Evolutionary conservation across 495 filamentous ascomycete species (phyloP).

Genomic region (Tuber indicum): DNA sequence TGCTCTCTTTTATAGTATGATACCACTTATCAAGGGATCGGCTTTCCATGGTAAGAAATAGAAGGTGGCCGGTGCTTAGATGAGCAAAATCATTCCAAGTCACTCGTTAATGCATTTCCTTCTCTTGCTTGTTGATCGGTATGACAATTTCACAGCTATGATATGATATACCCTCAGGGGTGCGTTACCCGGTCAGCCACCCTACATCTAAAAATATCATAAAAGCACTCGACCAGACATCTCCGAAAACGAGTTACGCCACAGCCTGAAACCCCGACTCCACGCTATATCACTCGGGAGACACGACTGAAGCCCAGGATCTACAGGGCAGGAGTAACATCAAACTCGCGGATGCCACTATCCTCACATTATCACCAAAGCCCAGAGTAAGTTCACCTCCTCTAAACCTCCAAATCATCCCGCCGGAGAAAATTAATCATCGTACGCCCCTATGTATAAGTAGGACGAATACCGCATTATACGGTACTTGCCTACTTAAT

Average conservation of each 20-base stretch:
- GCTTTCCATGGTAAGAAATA: neutral
- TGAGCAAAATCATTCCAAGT: neutral
- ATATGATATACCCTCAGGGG: neutral
- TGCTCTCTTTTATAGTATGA: neutral
- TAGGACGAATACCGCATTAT: neutral
- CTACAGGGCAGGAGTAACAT: neutral
- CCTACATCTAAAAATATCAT: neutral
- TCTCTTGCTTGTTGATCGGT: neutral
- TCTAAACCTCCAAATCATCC: neutral
- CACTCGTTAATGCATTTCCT: neutral
- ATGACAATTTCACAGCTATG: neutral
- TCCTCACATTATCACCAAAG: neutral
- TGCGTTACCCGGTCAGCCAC: neutral
- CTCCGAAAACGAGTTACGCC: neutral
- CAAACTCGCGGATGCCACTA: neutral
- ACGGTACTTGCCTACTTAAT: neutral
- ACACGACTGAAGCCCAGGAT: neutral
- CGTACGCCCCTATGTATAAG: neutral
- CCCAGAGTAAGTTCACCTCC: neutral
- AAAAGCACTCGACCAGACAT: neutral
- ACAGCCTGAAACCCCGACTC: neutral
- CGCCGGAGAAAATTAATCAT: neutral
- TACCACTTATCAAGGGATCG: neutral
- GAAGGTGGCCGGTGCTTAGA: neutral
- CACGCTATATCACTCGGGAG: neutral